These are phyloP conservation scores for Populus hybrid DNA, from an alignment of 441 rosid genomes.

Conservation along the genomic window DNA sequence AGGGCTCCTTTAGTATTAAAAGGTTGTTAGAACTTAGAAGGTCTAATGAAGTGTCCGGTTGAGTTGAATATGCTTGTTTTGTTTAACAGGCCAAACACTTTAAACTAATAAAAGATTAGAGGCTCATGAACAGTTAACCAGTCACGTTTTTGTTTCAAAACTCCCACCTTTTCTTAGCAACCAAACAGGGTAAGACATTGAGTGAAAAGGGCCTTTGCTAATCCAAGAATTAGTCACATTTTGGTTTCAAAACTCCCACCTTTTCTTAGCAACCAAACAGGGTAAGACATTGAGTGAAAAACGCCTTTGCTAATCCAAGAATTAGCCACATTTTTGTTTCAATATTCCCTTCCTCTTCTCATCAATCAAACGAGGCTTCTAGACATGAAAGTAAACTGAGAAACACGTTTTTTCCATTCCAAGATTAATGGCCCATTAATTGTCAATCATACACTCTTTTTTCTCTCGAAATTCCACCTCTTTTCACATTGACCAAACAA, in stretches of 20 bases:
- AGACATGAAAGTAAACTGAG: not conserved
- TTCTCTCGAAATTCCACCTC: not conserved
- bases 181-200: too few species aligned
- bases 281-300: not conserved
- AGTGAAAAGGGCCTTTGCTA: not conserved
- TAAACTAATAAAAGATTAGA: not conserved
- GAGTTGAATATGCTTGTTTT: not conserved
- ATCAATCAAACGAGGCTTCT: not conserved
- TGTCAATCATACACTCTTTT: not conserved
- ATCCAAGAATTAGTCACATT: too few species aligned
- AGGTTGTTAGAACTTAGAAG: not conserved
- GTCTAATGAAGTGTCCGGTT: not conserved
- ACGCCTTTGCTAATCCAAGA: not conserved
- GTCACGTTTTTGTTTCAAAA: constrained; percentile 5
- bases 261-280: not conserved
- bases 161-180: constrained; percentile 13
- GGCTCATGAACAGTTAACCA: not conserved
- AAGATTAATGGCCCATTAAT: constrained; percentile 2
- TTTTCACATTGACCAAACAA: constrained; percentile 2
- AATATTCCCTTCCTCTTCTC: not conserved
- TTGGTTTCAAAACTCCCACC: constrained; percentile 6
- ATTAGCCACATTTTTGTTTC: not conserved
- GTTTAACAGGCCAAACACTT: not conserved
- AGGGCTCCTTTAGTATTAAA: not conserved
- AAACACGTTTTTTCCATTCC: not conserved